Evolutionary conservation across 2,329 filamentous ascomycete genomes (phyloP), one percentile per base, ranked within the genome.

Genomic region (Leptographium galeiforme): DNA sequence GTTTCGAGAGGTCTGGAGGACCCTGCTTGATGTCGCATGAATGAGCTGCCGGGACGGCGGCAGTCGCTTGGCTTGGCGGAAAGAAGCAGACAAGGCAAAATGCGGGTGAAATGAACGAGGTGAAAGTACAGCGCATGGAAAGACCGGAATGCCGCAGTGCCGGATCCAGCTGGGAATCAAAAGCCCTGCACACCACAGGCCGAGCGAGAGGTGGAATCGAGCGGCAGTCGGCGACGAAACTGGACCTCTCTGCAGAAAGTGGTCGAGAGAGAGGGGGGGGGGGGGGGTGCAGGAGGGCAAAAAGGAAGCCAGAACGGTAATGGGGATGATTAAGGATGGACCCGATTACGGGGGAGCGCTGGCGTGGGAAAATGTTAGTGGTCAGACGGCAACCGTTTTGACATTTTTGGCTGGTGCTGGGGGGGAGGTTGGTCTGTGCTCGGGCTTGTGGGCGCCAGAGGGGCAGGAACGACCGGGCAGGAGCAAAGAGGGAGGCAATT

Each of bases 1-100:
- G 67, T 68, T 68, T 68, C 66, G 68, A 67, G 67, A 66, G 64
- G 67, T 63, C 66, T 64, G 62, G 65, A 64, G 64, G 65, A 69
- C 67, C 69, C 70, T 72, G 72, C 71, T 70, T 70, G 64, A 65
- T 68, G 71, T 71, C 67, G 72, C 70, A 73, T 70, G 66, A 64
- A 66, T 57, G 61, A 58, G 34, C 6, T 13, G 34, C 8, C 48
- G 52, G 57, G 40, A 55, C 44, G 55, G 51, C 56, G 53, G 49
- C 36, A 49, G 45, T 48, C 49, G 46, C 50, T 49, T 43, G 38
- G 49, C 30, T 6, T 25, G 16, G 45, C 39, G 43, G 32, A 25
- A 48, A 51, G 33, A 45, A 10, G 41, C 10, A 11, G 4, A 11
- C 5, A 8, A 19, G 41, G 18, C n/a, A 44, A 25, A 25, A 44